Evolutionary conservation across 306 rosid genomes (phyloP).

Genomic region (Oemleria cerasiformis): DNA sequence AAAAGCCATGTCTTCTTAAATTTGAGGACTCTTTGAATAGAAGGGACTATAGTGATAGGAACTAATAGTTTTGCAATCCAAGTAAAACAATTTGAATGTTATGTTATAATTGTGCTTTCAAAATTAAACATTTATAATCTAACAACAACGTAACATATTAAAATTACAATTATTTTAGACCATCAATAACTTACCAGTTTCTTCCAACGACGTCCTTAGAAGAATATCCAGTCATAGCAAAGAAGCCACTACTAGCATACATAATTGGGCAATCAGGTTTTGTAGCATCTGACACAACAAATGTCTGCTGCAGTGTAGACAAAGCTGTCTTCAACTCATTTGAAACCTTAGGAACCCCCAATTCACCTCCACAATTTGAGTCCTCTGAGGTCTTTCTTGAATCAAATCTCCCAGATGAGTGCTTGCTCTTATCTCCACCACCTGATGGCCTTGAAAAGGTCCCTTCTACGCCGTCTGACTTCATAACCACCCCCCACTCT

Average conservation of each 20-base stretch:
- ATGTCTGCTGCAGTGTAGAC: conserved; percentile 70
- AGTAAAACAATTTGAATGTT: neutral
- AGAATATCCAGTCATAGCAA: conserved; percentile 83
- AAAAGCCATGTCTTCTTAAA: neutral
- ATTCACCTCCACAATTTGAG: conserved; percentile 41
- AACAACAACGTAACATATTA: too few relatives aligned
- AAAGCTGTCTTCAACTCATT: conserved; percentile 74
- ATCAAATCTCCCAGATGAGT: conserved; percentile 45
- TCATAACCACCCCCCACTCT: conserved; percentile 78
- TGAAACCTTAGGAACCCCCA: conserved; percentile 63
- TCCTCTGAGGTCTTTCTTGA: conserved; percentile 57
- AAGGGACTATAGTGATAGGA: neutral
- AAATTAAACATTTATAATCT: too few relatives aligned
- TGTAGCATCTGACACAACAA: conserved; percentile 90
- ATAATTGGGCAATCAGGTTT: conserved; percentile 89
- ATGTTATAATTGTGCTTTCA: too few relatives aligned
- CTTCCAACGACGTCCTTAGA: conserved; percentile 79
- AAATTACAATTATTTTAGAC: neutral
- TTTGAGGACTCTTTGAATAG: neutral
- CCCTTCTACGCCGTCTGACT: conserved; percentile 40
- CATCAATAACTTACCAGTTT: conserved; percentile 61
- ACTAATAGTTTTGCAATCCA: neutral
- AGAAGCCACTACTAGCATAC: conserved; percentile 85
- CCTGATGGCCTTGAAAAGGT: conserved; percentile 42
- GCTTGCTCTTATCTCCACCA: conserved; percentile 33